These are phyloP conservation scores for Rhizopus sp. DNA, from an alignment of 371 early-diverging fungal species.

Conservation along the genomic window DNA sequence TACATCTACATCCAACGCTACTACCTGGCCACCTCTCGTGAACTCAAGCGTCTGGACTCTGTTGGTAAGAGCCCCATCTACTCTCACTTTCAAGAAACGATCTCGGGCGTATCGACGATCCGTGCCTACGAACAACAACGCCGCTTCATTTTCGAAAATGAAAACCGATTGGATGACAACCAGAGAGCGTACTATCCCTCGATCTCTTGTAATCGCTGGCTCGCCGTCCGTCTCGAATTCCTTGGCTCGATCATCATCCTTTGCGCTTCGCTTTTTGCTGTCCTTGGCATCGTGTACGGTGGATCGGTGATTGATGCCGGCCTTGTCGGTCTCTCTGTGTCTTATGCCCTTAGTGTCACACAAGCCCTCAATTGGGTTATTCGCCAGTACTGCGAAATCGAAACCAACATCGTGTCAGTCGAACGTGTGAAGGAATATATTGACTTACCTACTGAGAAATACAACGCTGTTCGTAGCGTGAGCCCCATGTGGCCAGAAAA, in stretches of 20 bases:
- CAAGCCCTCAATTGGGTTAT: constrained; percentile 87
- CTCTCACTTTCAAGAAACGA: constrained; percentile 81
- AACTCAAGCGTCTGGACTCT: constrained; percentile 82
- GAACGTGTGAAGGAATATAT: constrained; percentile 90
- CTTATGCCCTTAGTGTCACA: constrained; percentile 85
- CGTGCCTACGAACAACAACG: constrained; percentile 77
- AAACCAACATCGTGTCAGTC: constrained; percentile 80
- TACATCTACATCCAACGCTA: constrained; percentile 71
- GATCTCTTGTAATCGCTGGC: constrained; percentile 85
- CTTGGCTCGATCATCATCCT: constrained; percentile 68
- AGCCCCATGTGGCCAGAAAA: constrained; percentile 57
- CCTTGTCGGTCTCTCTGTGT: constrained; percentile 84
- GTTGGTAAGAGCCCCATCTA: constrained; percentile 82
- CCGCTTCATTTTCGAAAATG: constrained; percentile 78
- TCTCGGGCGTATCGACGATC: constrained; percentile 77
- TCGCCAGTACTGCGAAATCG: constrained; percentile 56
- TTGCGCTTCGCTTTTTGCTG: constrained; percentile 65
- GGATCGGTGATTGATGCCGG: constrained; percentile 62
- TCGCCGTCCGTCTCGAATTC: constrained; percentile 88
- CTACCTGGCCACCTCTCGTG: constrained; percentile 75
- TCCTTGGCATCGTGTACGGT: constrained; percentile 52
- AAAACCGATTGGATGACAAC: constrained; percentile 76
- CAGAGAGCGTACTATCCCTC: constrained; percentile 81
- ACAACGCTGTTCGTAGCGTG: constrained; percentile 50
- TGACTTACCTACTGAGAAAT: constrained; percentile 81